These are phyloP conservation scores for Yamadazyma dushanensis DNA, from an alignment of 1,139 yeast genomes.

Conservation along the genomic window DNA sequence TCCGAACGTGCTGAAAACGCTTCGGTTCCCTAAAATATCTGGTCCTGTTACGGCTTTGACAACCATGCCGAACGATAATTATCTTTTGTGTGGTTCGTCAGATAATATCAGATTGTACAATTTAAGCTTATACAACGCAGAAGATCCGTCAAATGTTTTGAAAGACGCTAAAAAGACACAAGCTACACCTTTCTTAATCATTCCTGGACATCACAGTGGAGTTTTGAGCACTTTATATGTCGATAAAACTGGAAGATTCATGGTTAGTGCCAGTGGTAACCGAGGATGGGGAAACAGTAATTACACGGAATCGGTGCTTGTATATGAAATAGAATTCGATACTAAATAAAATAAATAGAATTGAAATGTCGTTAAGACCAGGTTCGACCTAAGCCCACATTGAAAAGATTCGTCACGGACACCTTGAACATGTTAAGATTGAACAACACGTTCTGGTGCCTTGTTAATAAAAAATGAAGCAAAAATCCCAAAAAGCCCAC, in stretches of 20 bases:
- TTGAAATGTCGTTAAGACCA: not conserved
- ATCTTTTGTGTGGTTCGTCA: slow-evolving; percentile 80
- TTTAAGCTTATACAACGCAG: slow-evolving; percentile 53
- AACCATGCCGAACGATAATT: slow-evolving; percentile 79
- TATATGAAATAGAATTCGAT: slow-evolving; percentile 67
- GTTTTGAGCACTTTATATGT: slow-evolving; percentile 59
- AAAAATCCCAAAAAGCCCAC: slow-evolving; percentile 44
- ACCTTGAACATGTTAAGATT: slow-evolving; percentile 2
- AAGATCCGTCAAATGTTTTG: slow-evolving; percentile 17
- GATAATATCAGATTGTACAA: slow-evolving; percentile 90
- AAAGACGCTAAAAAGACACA: slow-evolving; percentile 32
- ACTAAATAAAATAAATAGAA: not conserved
- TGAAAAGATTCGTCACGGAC: not conserved
- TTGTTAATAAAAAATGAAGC: slow-evolving; percentile 35
- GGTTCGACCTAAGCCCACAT: not conserved
- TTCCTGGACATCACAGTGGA: slow-evolving; percentile 65
- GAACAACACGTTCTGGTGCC: slow-evolving; percentile 13
- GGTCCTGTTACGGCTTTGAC: slow-evolving; percentile 88
- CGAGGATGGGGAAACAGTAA: slow-evolving; percentile 90
- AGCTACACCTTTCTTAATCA: slow-evolving; percentile 59
- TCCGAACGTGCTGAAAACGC: slow-evolving; percentile 54
- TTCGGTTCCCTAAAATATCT: slow-evolving; percentile 81
- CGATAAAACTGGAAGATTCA: slow-evolving; percentile 83
- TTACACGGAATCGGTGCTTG: slow-evolving; percentile 74
- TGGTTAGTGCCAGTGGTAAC: slow-evolving; percentile 91